phyloP scores from a whole-genome alignment of 495 filamentous ascomycete species.

The Hapsidospora chrysogenum region DNA sequence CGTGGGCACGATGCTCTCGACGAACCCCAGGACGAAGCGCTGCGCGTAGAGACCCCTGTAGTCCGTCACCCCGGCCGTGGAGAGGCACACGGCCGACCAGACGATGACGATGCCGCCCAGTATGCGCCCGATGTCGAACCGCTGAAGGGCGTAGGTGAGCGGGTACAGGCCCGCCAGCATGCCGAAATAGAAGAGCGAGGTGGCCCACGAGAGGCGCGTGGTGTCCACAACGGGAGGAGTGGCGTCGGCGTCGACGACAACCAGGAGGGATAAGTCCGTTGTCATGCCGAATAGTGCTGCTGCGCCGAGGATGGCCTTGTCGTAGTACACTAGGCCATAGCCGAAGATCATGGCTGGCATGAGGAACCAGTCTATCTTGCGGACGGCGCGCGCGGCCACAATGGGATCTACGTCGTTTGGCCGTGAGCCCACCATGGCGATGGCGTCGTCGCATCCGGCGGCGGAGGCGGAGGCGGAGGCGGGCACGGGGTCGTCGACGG shows the following conservation, averaged over 20 bases:
- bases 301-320: slow-evolving; percentile 64
- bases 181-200: slow-evolving; percentile 65
- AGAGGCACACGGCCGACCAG: slow-evolving; percentile 51
- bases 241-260: slow-evolving; percentile 27
- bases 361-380: slow-evolving; percentile 56
- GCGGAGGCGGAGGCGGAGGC: too few species aligned
- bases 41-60: slow-evolving; percentile 50
- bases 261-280: slow-evolving; percentile 38
- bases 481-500: too few species aligned
- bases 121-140: slow-evolving; percentile 42
- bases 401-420: slow-evolving; percentile 28
- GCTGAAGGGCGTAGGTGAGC: slow-evolving; percentile 51
- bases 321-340: slow-evolving; percentile 62
- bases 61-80: slow-evolving; percentile 46
- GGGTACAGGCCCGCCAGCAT: slow-evolving; percentile 60
- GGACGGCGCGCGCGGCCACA: slow-evolving; percentile 35
- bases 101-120: slow-evolving; percentile 46
- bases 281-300: slow-evolving; percentile 64
- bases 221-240: slow-evolving; percentile 40
- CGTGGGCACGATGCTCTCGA: slow-evolving; percentile 51
- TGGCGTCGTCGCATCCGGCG: slow-evolving; percentile 21
- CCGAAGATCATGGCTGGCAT: slow-evolving; percentile 59
- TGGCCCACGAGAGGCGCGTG: slow-evolving; percentile 53
- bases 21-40: slow-evolving; percentile 56
- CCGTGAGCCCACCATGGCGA: slow-evolving; percentile 20